These are phyloP conservation scores for Syzygium grande DNA, from an alignment of 345 rosid genomes.

Conservation along the genomic window DNA sequence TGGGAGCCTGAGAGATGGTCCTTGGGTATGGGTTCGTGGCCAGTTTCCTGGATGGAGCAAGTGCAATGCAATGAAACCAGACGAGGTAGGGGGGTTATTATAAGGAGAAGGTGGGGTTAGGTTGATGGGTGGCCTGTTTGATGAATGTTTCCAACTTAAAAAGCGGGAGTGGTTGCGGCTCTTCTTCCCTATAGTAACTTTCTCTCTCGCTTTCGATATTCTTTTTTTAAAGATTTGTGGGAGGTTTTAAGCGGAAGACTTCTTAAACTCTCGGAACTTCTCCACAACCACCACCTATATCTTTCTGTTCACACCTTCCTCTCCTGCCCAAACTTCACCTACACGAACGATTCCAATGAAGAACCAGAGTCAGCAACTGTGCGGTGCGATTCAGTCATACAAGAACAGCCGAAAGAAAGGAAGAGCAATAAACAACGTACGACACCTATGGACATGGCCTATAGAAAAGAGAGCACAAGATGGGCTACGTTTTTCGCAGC, in stretches of 20 bases:
- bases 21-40: no score
- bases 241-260: background rate
- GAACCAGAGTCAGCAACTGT: background rate
- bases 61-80: background rate
- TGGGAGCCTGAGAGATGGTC: no score
- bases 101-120: background rate
- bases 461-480: background rate
- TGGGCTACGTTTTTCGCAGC: background rate
- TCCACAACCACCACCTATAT: background rate
- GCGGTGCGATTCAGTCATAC: background rate
- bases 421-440: background rate
- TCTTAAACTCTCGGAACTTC: background rate
- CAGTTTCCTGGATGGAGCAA: background rate
- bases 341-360: background rate
- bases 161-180: conserved; percentile 50
- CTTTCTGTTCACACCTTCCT: background rate
- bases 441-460: background rate
- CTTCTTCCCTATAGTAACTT: background rate
- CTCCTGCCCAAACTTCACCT: background rate
- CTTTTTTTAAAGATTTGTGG: background rate
- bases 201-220: background rate
- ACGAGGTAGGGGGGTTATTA: background rate
- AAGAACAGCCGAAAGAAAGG: background rate
- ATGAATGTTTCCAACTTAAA: conserved; percentile 20
- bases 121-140: background rate